These are phyloP conservation scores for Trichaptum fuscoviolaceum DNA, from an alignment of 768 basidiomycete species.

Conservation along the genomic window DNA sequence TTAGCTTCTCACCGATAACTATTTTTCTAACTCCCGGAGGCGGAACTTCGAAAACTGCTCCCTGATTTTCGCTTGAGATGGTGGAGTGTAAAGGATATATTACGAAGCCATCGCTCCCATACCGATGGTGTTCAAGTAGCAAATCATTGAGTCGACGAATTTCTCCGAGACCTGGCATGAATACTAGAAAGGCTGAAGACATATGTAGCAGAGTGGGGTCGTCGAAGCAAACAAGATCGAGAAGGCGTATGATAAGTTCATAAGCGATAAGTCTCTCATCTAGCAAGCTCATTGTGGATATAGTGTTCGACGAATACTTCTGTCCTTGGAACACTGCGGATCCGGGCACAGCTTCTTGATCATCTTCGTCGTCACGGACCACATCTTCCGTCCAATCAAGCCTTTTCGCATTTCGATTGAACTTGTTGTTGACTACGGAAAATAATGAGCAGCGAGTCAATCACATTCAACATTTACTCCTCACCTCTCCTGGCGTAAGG, in stretches of 20 bases:
- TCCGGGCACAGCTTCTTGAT: conserved; percentile 38
- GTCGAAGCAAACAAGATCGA: conserved; percentile 80
- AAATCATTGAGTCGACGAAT: conserved; percentile 86
- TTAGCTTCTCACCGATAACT: conserved; percentile 65
- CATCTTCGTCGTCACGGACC: conserved; percentile 63
- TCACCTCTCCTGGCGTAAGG: conserved; percentile 71
- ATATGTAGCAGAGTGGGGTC: conserved; percentile 44
- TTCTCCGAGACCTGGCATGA: conserved; percentile 93
- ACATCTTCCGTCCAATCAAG: conserved; percentile 80
- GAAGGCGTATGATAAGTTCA: conserved; percentile 77
- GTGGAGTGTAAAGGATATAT: conserved; percentile 89
- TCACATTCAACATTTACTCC: conserved; percentile 19
- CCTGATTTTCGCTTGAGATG: conserved; percentile 87
- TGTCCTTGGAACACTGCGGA: conserved; percentile 58
- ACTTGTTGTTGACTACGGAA: conserved; percentile 54
- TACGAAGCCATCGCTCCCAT: conserved; percentile 58
- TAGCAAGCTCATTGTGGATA: conserved; percentile 73
- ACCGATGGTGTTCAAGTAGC: conserved; percentile 66
- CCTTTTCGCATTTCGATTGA: conserved; percentile 51
- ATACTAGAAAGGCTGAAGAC: conserved; percentile 82
- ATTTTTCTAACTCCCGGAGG: conserved; percentile 82
- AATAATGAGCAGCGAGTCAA: conserved; percentile 1
- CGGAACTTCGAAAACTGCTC: conserved; percentile 85
- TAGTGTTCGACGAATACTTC: conserved; percentile 73
- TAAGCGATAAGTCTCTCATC: conserved; percentile 89